phyloP scores from a whole-genome alignment of 2,329 filamentous ascomycete species.

The Pseudogymnoascus sp. region DNA sequence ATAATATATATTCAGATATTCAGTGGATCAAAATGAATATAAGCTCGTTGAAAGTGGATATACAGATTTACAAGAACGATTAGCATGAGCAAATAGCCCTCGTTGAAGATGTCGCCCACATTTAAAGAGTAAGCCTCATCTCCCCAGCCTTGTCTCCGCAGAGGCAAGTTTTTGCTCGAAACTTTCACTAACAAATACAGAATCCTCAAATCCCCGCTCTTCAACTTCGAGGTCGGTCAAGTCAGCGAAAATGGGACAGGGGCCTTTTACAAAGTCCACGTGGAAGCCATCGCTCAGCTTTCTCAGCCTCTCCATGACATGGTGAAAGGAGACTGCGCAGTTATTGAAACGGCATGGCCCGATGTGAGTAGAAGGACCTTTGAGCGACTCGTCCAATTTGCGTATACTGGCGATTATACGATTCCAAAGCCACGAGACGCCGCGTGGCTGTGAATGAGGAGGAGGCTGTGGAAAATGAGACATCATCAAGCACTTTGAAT shows the following conservation, averaged over 20 bases:
- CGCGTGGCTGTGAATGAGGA: not conserved
- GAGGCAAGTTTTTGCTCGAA: not conserved
- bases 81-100: not conserved
- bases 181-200: conserved; percentile 8
- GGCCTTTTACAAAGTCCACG: conserved; percentile 9
- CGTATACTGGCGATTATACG: conserved; percentile 19
- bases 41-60: not conserved
- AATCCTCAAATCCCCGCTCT: conserved; percentile 16
- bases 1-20: not conserved
- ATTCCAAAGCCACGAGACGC: conserved; percentile 12
- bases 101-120: conserved; percentile 11
- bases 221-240: conserved; percentile 10
- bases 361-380: conserved; percentile 18
- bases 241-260: too few species aligned
- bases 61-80: not conserved
- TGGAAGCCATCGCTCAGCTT: conserved; percentile 18
- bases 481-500: not conserved
- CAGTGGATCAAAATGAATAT: not conserved
- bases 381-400: conserved; percentile 18
- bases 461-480: not conserved
- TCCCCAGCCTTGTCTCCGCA: not conserved
- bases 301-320: conserved; percentile 8
- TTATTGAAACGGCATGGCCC: conserved; percentile 9
- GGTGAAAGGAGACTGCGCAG: not conserved
- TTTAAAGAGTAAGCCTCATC: conserved; percentile 13